Evolutionary conservation across 78 protist genomes (phyloP), one percentile per base, ranked within the genome.

Genomic region (Chrysochromulina tobinii): DNA sequence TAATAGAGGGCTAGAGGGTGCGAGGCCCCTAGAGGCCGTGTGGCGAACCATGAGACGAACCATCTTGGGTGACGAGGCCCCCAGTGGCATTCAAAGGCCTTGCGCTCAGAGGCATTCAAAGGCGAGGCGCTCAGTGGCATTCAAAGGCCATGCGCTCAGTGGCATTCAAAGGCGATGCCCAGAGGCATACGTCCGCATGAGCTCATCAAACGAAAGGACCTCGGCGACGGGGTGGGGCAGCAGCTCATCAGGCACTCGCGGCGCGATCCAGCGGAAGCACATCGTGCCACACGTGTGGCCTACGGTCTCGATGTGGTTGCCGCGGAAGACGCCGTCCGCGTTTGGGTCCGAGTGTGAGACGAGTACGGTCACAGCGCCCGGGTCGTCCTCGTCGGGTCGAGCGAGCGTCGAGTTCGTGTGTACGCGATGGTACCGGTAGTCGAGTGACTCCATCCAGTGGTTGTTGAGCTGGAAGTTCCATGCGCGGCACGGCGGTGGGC

Each of bases 401-500:
- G 87, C 87, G 38, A 81, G 87, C 9, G 38, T n/a, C 27, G 23
- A 25, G 59, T 81, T 81, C 21, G 61, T 81, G 89, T 85, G 89
- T 20, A 85, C 54, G 61, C 23, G 66, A 2, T 57, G 68, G 69
- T 61, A 23, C 23, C 89, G 64, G 53, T 85, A 85, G 69, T 85
- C 89, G 77, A 85, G 89, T 15, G 68, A 57, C 89, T 85, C 89
- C 89, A 85, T 85, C 89, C 89, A 85, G 69, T 85, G 89, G 89
- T 85, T 85, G 54, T 55, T 51, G 38, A 85, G 89, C 89, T 51
- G 61, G 12, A 85, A 85, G 67, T 85, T 85, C 89, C 89, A 85
- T 8, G 3, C 7, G 66, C 53, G 61, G 89, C 89, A 85, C 54
- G 66, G n/a, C 54, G 89, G 89, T 17, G 89, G 89, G 1, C 48